Evolutionary conservation across 1,139 yeast genomes (phyloP).

Genomic region (Lodderomyces oxycetoniae): DNA sequence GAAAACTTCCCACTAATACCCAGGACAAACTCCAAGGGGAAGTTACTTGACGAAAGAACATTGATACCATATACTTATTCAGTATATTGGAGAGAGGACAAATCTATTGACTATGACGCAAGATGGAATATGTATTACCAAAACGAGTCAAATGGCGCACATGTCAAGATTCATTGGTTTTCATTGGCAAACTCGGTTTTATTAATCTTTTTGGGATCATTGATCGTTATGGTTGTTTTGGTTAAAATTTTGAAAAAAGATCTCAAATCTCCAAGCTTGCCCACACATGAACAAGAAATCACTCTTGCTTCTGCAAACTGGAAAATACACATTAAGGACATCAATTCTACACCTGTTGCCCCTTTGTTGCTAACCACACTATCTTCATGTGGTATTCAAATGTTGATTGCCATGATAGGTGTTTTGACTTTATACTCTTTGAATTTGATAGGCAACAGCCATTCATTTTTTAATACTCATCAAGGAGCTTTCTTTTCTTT

Average conservation of each 20-base stretch:
- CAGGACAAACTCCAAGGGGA: conserved; percentile 17
- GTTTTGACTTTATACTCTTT: conserved; percentile 57
- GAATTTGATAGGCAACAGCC: conserved; percentile 27
- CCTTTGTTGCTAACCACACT: conserved; percentile 49
- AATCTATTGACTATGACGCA: conserved; percentile 57
- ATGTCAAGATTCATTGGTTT: conserved; percentile 61
- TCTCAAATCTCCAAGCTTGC: conserved; percentile 21
- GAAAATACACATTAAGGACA: conserved; percentile 53
- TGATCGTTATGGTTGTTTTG: conserved; percentile 61
- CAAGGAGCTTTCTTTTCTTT: conserved; percentile 64
- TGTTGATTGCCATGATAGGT: conserved; percentile 59
- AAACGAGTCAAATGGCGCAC: conserved; percentile 43
- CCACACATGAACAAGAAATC: conserved; percentile 14
- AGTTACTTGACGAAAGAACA: conserved; percentile 21
- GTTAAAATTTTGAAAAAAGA: conserved; percentile 46
- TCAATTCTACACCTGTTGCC: conserved; percentile 46
- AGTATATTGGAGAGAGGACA: conserved; percentile 86
- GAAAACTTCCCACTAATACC: conserved; percentile 46
- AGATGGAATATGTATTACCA: conserved; percentile 75
- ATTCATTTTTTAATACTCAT: conserved; percentile 44
- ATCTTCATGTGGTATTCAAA: conserved; percentile 73
- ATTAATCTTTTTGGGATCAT: conserved; percentile 52
- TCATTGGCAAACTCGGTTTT: conserved; percentile 64
- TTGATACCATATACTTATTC: conserved; percentile 77
- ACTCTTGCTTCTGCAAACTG: conserved; percentile 24